A percentile compares a stretch with the other conserved stretches of the same genome.
Evolutionary conservation across 140 eudicot species (phyloP).

Genomic region (Ambrosia hybrid): DNA sequence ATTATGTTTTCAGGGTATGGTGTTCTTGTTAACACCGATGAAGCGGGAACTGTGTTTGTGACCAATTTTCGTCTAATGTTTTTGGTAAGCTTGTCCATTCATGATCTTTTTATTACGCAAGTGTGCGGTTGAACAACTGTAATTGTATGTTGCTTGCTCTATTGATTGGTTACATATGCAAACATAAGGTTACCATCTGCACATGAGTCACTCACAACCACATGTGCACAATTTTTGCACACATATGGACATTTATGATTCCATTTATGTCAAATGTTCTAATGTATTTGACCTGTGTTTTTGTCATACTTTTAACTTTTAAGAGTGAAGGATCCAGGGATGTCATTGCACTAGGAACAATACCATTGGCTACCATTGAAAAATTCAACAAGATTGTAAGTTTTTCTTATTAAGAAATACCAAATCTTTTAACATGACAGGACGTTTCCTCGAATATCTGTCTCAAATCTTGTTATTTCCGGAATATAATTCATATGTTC

Average conservation of each 20-base stretch:
- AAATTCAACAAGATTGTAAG: conserved; percentile 90
- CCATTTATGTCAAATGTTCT: background rate
- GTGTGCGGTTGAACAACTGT: background rate
- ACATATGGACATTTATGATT: conserved; percentile 8
- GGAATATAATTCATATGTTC: background rate
- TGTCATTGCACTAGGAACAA: conserved; percentile 83
- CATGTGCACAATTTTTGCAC: background rate
- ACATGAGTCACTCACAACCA: conserved; percentile 5
- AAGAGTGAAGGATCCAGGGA: conserved; percentile 85
- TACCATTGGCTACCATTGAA: conserved; percentile 87
- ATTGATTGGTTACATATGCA: conserved; percentile 11
- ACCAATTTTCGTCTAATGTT: conserved; percentile 92
- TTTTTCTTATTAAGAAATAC: conserved; percentile 22
- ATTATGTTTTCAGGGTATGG: conserved; percentile 61
- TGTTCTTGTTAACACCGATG: conserved; percentile 89
- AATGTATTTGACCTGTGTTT: conserved; percentile 24
- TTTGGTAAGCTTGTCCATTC: conserved; percentile 58
- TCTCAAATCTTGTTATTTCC: background rate
- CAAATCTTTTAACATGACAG: background rate
- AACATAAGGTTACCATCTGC: conserved; percentile 6
- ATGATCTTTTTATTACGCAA: conserved; percentile 4
- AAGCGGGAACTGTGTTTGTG: conserved; percentile 84
- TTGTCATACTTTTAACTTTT: conserved; percentile 8
- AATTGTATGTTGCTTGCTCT: no score
- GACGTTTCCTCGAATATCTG: background rate